Base-by-base conservation (phyloP, 108 stramenopile genomes). In the Nitzschia sp. region DNA sequence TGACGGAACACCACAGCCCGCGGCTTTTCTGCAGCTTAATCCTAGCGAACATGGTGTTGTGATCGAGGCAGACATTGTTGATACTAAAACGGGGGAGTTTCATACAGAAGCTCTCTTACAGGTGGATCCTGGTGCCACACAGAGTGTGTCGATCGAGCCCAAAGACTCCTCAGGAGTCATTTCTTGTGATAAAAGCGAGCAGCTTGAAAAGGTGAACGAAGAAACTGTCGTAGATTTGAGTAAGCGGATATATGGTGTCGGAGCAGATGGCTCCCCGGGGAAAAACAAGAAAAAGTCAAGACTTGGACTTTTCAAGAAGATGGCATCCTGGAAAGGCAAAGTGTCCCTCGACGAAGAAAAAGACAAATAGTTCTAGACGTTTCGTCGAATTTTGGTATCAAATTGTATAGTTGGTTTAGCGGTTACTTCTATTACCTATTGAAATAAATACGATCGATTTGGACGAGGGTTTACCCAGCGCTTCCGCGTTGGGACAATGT, bases 381-480 rank as follows among this genome's bases (percentile, higher is more conserved):
- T 53, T 53, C 52, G 38, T 41, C 17, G 5, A 53, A n/a, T 23
- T 23, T 23, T 53, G 52, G 13, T 16, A 45, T 53, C 52, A 23
- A 23, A 5, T 53, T 23, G 6, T 16, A 53, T 53, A 5, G 23
- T 25, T 23, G 6, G 4, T 15, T 53, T 25, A 6, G 22, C 6
- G n/a, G 17, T 53, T 30, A 22, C 2, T 8, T 50, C 13, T 11
- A n/a, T 50, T 16, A 28, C 35, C 19, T 3, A 66, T 19, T 48
- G 13, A n/a, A 66, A 47, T 21, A 66, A 1, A 62, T 69, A 76
- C 15, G 68, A 68, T 58, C 75, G 60, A 63, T 76, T 21, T 19
- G 81, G 81, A 19, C 71, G 34, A 30, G 78, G 82, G 63, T 83
- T 79, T 19, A 75, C 48, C 79, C 79, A 85, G 35, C 83, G 72